Evolutionary conservation across 352 stramenopile genomes (phyloP).

Genomic region (Pythium rhizo-oryzae): DNA sequence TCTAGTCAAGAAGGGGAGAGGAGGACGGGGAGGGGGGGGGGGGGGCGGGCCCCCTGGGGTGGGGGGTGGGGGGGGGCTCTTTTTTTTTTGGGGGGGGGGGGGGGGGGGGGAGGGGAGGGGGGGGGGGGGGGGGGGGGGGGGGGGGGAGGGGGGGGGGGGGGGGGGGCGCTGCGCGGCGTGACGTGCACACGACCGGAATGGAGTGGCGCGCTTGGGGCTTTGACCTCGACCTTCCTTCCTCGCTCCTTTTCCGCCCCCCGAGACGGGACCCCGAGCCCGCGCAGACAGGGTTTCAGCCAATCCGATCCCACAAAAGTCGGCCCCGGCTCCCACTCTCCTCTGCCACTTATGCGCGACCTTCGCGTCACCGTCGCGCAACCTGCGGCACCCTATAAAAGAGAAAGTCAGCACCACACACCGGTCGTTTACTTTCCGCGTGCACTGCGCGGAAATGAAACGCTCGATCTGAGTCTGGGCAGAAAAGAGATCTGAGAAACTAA

Average conservation of each 20-base stretch:
- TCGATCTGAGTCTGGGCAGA: constrained; percentile 6
- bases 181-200: constrained; percentile 18
- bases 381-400: neutral
- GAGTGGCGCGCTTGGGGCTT: constrained; percentile 1
- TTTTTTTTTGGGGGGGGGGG: too few relatives aligned
- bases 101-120: too few relatives aligned
- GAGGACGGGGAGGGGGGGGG: neutral
- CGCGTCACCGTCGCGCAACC: constrained; percentile 23
- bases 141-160: neutral
- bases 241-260: constrained; percentile 8
- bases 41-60: too few relatives aligned
- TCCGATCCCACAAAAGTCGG: neutral
- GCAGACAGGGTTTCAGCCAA: constrained; percentile 29
- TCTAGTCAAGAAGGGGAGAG: too few relatives aligned
- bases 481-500: constrained; percentile 5
- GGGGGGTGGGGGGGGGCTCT: too few relatives aligned
- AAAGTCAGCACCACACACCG: neutral
- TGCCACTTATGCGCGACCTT: constrained; percentile 39
- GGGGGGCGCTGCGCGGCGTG: neutral
- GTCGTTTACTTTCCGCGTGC: neutral
- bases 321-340: constrained; percentile 25
- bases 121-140: neutral
- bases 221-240: constrained; percentile 10
- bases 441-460: neutral
- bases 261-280: constrained; percentile 11